These are phyloP conservation scores for Litsea cubeba DNA, from an alignment of 164 flowering plant genomes.

Conservation along the genomic window DNA sequence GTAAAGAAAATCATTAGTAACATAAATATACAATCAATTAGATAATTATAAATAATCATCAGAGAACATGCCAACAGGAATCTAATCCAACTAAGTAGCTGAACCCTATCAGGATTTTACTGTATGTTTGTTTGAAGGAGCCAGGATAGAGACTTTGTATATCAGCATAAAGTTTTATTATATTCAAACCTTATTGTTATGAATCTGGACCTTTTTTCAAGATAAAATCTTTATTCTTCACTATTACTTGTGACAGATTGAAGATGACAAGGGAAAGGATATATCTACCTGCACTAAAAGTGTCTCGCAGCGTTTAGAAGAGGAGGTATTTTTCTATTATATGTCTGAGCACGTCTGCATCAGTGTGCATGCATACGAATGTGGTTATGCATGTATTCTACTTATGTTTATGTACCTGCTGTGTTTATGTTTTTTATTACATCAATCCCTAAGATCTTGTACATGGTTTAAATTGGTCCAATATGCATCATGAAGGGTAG, in stretches of 20 bases:
- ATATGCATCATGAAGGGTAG: neutral
- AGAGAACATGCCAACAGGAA: no score
- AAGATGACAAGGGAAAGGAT: constrained; percentile 67
- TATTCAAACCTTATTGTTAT: neutral
- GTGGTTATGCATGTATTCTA: neutral
- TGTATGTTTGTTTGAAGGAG: no score
- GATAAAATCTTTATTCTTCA: neutral
- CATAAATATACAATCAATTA: no score
- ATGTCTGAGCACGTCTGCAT: neutral
- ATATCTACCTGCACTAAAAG: constrained; percentile 42
- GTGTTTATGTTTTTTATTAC: neutral
- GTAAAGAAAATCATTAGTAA: no score
- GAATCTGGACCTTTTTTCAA: neutral
- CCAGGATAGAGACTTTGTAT: neutral
- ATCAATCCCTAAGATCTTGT: neutral
- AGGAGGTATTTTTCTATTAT: constrained; percentile 55
- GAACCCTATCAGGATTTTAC: no score
- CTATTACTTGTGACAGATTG: constrained; percentile 37
- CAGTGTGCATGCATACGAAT: neutral
- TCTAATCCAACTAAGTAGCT: no score
- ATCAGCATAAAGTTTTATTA: neutral
- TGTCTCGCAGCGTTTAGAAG: constrained; percentile 65
- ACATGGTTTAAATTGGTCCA: neutral
- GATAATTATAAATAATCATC: no score
- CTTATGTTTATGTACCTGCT: neutral